Evolutionary conservation across 1,139 yeast species (phyloP), one percentile per base, ranked within the genome.

Genomic region (Geotrichum aggregatum): DNA sequence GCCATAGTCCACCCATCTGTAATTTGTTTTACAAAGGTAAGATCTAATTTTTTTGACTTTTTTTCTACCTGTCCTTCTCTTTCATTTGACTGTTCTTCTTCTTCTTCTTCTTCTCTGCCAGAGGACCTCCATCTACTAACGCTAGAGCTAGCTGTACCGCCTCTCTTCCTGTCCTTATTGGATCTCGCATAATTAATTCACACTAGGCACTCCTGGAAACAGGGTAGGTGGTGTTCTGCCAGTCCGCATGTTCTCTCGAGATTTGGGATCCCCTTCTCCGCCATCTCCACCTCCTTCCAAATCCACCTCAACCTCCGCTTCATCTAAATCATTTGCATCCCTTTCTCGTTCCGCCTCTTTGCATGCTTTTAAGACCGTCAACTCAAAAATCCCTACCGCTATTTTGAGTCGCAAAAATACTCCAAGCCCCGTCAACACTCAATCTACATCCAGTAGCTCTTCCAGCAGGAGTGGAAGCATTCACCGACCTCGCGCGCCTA

Each of bases 191-290:
- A 22, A 33, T 11, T 21, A 16, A 14, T 19, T 21, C 21, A 24
- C 28, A 24, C 3, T 31, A 13, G 33, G 38, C 39, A 33, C 7
- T 18, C 38, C 19, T 34, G 41, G 24, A 21, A 33, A 35, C 33
- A 44, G 39, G 28, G 31, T 43, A 31, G 47, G 35, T 31, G 38
- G 36, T 19, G 3, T 34, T 24, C 28, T 24, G 28, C 28, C 21
- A 31, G 47, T 44, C 47, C 41, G 47, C 18, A 44, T 45, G 49
- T 43, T 34, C 18, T 38, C 49, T 45, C 22, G 34, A 35, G 49
- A 45, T 30, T 45, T 24, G 16, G 36, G 26, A 16, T 39, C 49
- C 26, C 41, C 47, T 33, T 35, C 47, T 24, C 35, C 47, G 38
- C 39, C 46, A 30, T 42, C 47, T 22, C 30, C 40, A 43, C 46